Percentiles rank a stretch among this genome's conserved stretches.
Conservation (phyloP, 108 stramenopile species). For the Nannochloropsis gaditana region DNA sequence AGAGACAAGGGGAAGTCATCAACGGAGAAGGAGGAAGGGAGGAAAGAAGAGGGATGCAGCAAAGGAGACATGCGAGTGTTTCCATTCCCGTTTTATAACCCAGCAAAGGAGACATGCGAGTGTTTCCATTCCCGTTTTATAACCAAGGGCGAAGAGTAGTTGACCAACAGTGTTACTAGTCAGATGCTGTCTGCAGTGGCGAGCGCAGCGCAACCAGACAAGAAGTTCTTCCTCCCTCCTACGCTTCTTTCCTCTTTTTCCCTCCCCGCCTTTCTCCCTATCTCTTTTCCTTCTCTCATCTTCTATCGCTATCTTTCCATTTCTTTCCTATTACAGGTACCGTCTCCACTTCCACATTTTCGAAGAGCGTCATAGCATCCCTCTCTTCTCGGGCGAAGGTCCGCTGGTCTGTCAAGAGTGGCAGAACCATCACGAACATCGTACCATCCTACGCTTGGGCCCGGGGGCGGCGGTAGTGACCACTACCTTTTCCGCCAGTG, state of each 20-base stretch:
- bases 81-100: no score
- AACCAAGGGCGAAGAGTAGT: no score
- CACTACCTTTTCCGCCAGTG: background rate
- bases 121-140: background rate
- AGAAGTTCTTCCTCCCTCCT: background rate
- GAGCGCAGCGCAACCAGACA: no score
- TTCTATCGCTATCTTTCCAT: background rate
- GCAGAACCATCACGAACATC: background rate
- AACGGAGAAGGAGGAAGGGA: background rate
- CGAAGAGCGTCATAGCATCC: background rate
- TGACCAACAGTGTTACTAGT: no score
- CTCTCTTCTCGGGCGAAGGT: background rate
- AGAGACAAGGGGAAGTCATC: no score
- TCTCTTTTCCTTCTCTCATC: background rate
- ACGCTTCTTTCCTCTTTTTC: background rate
- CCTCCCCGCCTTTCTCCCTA: background rate
- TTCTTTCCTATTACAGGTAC: background rate
- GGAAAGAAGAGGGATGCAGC: background rate
- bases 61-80: background rate
- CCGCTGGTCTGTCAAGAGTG: background rate
- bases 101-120: background rate
- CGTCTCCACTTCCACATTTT: background rate
- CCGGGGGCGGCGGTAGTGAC: background rate
- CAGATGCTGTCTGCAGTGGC: no score
- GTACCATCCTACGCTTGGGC: background rate